Evolutionary conservation across 1,284 basidiomycete species (phyloP), one percentile per base, ranked within the genome.

Genomic region (Trametes polyzona): DNA sequence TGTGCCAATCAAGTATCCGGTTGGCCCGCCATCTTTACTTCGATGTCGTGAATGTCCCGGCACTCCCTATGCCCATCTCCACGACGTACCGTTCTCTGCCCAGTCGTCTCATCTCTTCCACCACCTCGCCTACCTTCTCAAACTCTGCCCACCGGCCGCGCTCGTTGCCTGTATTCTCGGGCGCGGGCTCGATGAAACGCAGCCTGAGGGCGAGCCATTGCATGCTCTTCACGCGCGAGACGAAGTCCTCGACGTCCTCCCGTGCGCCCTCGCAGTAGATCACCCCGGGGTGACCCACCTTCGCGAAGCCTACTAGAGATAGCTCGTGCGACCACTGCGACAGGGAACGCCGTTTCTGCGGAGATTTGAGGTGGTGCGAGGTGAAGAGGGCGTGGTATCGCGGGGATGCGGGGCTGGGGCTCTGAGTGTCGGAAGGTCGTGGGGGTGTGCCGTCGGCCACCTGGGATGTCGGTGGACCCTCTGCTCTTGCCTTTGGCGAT

Each of bases 151-250:
- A 85, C 21, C 59, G 16, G 39, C 29, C n/a, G 17, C 35, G 32
- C 36, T 32, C 29, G 8, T 29, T 27, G 16, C 16, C 12, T 52
- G 21, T 39, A n/a, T 35, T 46, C 33, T 9, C 23, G 54, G 64
- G 66, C 1, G 79, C 42, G 8, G 74, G 71, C 59, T 87, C 85
- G 19, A 83, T 65, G 61, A 90, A 84, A 17, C 88, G 70, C n/a
- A 89, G 71, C 41, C 81, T 76, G 59, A 92, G 70, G 11, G 88
- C 88, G 0, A 91, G 76, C 90, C 89, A 92, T 65, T 90, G 87
- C 88, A 90, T 90, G 23, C 78, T 80, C 68, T 86, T 89, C 50
- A 92, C 81, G 54, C 86, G 86, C 16, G 69, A 71, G 2, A 88
- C 80, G 65, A 90, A 90, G 61, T 86, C 83, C 61, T 84, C 79